A percentile compares a stretch with the other conserved stretches of the same genome.
Evolutionary conservation across 306 rosid species (phyloP).

Genomic region (Urtica urens): DNA sequence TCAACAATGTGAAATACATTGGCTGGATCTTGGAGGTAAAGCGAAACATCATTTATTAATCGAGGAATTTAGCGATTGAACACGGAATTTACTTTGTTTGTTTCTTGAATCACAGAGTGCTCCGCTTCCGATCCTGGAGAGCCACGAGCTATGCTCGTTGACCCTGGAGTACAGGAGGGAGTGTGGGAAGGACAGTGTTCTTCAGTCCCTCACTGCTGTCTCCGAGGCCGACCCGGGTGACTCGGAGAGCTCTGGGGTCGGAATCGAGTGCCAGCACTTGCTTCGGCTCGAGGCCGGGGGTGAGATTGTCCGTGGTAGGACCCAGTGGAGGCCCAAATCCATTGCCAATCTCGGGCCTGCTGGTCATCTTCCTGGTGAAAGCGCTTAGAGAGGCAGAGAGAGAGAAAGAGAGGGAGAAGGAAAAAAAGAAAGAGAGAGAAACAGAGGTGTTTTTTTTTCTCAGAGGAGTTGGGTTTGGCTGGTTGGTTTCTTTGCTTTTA

Average conservation of each 20-base stretch:
- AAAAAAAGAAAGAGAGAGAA: no score
- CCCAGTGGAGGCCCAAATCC: conserved; percentile 82
- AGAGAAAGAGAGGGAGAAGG: no score
- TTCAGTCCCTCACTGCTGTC: conserved; percentile 66
- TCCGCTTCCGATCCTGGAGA: conserved; percentile 81
- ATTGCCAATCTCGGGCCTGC: conserved; percentile 31
- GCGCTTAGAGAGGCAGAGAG: no score
- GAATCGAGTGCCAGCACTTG: conserved; percentile 79
- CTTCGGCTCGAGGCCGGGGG: conserved; percentile 78
- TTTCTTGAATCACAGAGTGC: conserved; percentile 55
- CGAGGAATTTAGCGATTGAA: no score
- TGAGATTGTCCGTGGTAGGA: conserved; percentile 85
- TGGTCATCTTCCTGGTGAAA: conserved; percentile 48
- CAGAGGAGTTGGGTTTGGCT: no score
- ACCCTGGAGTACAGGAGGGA: conserved; percentile 95
- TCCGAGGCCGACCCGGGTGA: conserved; percentile 41
- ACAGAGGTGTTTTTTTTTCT: not conserved
- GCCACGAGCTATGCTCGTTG: conserved; percentile 68
- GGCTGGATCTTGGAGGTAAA: conserved; percentile 99
- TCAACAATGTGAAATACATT: conserved; percentile 96
- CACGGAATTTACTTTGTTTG: not conserved
- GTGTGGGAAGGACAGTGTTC: conserved; percentile 93
- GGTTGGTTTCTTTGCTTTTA: conserved; percentile 3
- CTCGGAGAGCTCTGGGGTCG: conserved; percentile 40
- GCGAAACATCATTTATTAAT: no score